Base-by-base conservation (phyloP, 2,329 filamentous ascomycete species). In the Albophoma yamanashiensis region DNA sequence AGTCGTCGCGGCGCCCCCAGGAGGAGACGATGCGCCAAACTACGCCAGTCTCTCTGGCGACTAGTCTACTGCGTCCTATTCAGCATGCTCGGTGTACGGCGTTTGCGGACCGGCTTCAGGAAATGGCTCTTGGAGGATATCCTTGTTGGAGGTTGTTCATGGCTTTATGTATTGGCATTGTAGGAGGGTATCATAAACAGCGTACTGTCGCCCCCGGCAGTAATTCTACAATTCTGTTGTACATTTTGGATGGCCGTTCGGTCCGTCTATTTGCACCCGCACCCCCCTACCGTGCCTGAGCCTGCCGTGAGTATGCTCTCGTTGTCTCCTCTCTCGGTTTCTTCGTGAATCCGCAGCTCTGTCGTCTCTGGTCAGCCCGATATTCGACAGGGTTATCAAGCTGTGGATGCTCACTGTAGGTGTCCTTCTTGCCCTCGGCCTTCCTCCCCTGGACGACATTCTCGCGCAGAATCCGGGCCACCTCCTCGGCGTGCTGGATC, bases 291-390 rank as follows among this genome's bases (percentile, higher is more conserved):
- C n/a, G 61, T 61, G 45, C 69, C 70, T 1, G 63, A 72, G 62
- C 75, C 79, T 2, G 81, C 80, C 58, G 85, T 78, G 75, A 92
- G 95, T 68, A 97, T 85, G 40, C 88, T 90, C 67, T 97, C 92
- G 70, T 99, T 99, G 75, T 97, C 89, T 59, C 94, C 92, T 65
- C 91, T 82, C 74, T 99, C 93, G 38, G 89, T 99, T 65, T 96
- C 79, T 62, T 96, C 83, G 73, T 97, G 94, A 75, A 99, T 97
- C 58, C 88, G 83, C 60, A 97, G 77, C 71, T 89, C 92, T 97
- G 66, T 40, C 45, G 15, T 11, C n/a, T 55, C 34, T 2, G 43
- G 50, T 47, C 31, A 50, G 3, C 55, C 25, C 38, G 62, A 62
- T 60, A 60, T 43, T 56, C 47, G 14, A 22, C 50, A n/a, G n/a